Conservation (phyloP, 75 land plant species). For the Chamaecyparis obtusa region DNA sequence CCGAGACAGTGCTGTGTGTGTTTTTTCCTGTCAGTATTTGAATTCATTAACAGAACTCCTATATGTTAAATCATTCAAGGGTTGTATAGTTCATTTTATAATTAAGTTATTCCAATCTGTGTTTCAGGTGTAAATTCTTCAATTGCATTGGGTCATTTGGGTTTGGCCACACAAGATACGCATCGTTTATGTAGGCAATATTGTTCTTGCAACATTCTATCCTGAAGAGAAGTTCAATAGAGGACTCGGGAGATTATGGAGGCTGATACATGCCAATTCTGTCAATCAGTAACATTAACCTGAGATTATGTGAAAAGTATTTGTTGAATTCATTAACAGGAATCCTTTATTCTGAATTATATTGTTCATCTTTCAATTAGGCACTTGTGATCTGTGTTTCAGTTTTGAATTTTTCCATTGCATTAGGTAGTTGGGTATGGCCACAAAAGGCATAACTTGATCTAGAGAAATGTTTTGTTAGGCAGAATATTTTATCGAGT, state of each 20-base stretch:
- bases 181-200: slow-evolving; percentile 15
- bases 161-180: background rate
- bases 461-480: background rate
- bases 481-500: background rate
- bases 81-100: background rate
- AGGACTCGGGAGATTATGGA: slow-evolving; percentile 22
- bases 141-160: background rate
- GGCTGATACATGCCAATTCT: slow-evolving; percentile 1
- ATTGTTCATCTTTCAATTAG: background rate
- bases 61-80: background rate
- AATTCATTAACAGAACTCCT: background rate
- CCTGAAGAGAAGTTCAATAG: slow-evolving; percentile 27
- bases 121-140: slow-evolving; percentile 2
- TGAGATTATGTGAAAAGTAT: background rate
- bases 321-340: slow-evolving; percentile 1
- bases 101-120: background rate
- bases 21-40: background rate
- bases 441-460: background rate
- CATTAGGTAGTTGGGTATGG: background rate
- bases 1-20: background rate
- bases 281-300: slow-evolving; percentile 4
- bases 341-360: background rate
- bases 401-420: background rate
- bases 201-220: slow-evolving; percentile 22
- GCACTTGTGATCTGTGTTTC: background rate